phyloP scores from a whole-genome alignment of 2,329 filamentous ascomycete species.

The Penicillium sp. region DNA sequence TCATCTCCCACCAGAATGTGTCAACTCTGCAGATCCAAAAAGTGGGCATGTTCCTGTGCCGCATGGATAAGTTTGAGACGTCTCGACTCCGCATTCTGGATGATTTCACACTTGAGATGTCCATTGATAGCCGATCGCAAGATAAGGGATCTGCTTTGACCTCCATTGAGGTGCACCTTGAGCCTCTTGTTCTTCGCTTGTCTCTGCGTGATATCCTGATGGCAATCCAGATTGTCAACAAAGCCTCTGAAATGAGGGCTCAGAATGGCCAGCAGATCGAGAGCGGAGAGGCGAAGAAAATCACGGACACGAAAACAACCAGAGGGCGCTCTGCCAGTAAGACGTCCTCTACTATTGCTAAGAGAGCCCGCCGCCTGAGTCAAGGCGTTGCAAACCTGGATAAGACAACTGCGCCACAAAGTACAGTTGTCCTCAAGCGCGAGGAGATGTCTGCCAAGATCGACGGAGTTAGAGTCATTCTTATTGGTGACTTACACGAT shows the following conservation, averaged over 20 bases:
- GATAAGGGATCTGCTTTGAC: conserved; percentile 62
- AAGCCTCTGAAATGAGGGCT: conserved; percentile 80
- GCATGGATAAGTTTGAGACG: conserved; percentile 96
- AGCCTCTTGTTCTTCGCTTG: conserved; percentile 84
- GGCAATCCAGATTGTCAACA: conserved; percentile 86
- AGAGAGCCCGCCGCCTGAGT: conserved; percentile 48
- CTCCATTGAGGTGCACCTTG: conserved; percentile 81
- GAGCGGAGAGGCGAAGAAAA: conserved; percentile 56
- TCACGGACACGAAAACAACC: conserved; percentile 45
- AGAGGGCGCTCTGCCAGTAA: conserved; percentile 52
- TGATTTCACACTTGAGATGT: conserved; percentile 89
- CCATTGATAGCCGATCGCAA: conserved; percentile 71
- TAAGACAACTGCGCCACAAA: conserved; percentile 39
- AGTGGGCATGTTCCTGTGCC: conserved; percentile 96
- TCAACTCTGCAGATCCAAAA: conserved; percentile 90
- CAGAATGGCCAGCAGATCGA: conserved; percentile 48
- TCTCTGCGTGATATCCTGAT: conserved; percentile 93
- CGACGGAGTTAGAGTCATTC: conserved; percentile 83
- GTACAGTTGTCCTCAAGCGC: conserved; percentile 59
- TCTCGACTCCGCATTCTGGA: conserved; percentile 89
- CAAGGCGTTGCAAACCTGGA: conserved; percentile 39
- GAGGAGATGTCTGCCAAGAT: conserved; percentile 86
- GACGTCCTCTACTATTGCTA: conserved; percentile 43
- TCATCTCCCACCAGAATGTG: conserved; percentile 90
- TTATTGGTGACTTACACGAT: conserved; percentile 95